Conservation (phyloP, 1,284 basidiomycete species). For the Cryptococcus amylolentus region DNA sequence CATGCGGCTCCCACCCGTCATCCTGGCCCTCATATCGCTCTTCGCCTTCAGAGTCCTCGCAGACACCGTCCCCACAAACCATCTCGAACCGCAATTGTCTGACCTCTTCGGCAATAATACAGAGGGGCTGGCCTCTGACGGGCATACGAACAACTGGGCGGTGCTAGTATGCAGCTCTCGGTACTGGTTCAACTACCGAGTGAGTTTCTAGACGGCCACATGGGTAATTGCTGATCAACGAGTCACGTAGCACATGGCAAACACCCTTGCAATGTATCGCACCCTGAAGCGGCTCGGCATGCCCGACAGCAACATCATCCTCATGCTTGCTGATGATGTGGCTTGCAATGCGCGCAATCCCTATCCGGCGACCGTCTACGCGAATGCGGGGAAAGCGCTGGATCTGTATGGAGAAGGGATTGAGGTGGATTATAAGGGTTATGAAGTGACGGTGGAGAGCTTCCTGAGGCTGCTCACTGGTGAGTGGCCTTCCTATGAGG, state of each 20-base stretch:
- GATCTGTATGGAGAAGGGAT: slow-evolving; percentile 96
- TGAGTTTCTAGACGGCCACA: slow-evolving; percentile 51
- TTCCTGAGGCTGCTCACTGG: slow-evolving; percentile 80
- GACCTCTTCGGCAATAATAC: slow-evolving; percentile 21
- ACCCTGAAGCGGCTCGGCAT: slow-evolving; percentile 97
- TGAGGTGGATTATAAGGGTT: slow-evolving; percentile 96
- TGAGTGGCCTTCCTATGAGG: neutral
- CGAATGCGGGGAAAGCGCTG: slow-evolving; percentile 68
- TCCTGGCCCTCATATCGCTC: neutral
- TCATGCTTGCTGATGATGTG: slow-evolving; percentile 97
- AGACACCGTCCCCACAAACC: neutral
- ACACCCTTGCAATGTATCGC: slow-evolving; percentile 97
- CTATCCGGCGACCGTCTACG: slow-evolving; percentile 87
- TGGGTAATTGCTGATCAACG: neutral
- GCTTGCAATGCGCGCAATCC: slow-evolving; percentile 91
- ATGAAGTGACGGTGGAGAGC: slow-evolving; percentile 96
- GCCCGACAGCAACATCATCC: slow-evolving; percentile 95
- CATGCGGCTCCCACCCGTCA: neutral
- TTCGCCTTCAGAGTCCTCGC: neutral
- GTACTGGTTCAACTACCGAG: slow-evolving; percentile 98
- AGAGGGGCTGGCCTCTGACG: neutral
- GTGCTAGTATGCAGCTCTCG: slow-evolving; percentile 90
- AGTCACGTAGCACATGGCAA: slow-evolving; percentile 80
- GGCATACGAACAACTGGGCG: slow-evolving; percentile 97
- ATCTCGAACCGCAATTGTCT: slow-evolving; percentile 18